Percentiles rank a stretch among this genome's conserved stretches.
These are phyloP conservation scores for Fennellomyces sp. DNA, from an alignment of 371 early-diverging fungal genomes.

Conservation along the genomic window DNA sequence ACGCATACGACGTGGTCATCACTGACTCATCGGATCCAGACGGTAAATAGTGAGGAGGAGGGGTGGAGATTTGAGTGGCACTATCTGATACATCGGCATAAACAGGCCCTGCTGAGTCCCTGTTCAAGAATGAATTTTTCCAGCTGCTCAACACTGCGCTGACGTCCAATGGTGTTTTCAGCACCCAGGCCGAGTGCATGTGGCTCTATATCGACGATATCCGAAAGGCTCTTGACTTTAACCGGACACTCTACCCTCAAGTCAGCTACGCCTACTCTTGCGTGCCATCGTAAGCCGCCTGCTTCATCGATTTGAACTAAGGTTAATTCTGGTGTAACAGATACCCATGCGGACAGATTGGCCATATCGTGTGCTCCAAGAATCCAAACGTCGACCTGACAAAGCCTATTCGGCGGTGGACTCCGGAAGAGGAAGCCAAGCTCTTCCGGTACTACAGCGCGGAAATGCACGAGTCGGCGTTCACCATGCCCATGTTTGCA, in stretches of 20 bases:
- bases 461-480: conserved; percentile 92
- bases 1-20: conserved; percentile 95
- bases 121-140: conserved; percentile 91
- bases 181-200: conserved; percentile 97
- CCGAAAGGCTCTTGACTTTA: conserved; percentile 80
- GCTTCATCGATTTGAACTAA: too few species aligned
- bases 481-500: conserved; percentile 91
- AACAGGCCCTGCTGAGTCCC: conserved; percentile 90
- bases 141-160: conserved; percentile 89
- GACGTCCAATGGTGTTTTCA: conserved; percentile 88
- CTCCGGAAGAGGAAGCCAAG: conserved; percentile 79
- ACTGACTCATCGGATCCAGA: conserved; percentile 98
- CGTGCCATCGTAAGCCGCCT: conserved; percentile 98
- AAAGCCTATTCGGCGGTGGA: conserved; percentile 79
- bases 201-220: conserved; percentile 95
- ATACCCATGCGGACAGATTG: conserved; percentile 96
- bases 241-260: conserved; percentile 80
- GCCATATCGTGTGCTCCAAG: conserved; percentile 91
- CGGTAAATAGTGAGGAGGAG: conserved; percentile 45
- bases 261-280: conserved; percentile 92
- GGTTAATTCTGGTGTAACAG: too few species aligned
- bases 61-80: neutral
- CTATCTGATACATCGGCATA: too few species aligned
- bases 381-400: conserved; percentile 69
- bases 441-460: conserved; percentile 91